Base-by-base conservation (phyloP, 257 asterid genomes). In the Nicotiana benthamiana region DNA sequence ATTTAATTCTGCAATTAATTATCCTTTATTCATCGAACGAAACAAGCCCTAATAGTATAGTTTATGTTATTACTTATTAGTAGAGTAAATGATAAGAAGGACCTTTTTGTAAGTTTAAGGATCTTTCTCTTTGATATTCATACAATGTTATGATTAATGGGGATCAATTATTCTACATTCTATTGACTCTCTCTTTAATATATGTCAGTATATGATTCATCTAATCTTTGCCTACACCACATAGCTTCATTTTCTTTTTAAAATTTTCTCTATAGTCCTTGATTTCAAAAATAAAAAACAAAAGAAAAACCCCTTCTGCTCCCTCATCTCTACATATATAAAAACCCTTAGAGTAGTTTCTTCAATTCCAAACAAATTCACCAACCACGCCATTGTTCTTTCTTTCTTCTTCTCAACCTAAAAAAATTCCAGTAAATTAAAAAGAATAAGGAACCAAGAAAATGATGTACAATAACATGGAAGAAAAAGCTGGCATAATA, bases 121-220 rank as follows among this genome's bases (percentile, higher is more conserved):
- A 40, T 9, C 48, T 8, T 9, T 40, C 48, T 40, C 48, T 40
- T 40, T 40, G 48, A 40, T 40, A 40, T 40, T 40, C 48, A 40
- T 40, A 40, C 9, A 40, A 8, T 40, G 48, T 40, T 40, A 40
- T 40, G 48, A 40, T 40, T 40, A 40, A 22, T 63, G 88, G 93
- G 96, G 91, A 85, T 93, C 96, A 85, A 82, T 64, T 27, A 81
- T 67, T 82, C 87, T 86, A 87, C 79, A 83, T 9, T 40, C 48
- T 8, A 40, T 87, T 84, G 90, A 85, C 92, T 80, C 78, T 68
- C 85, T 85, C 90, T 15, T 79, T 83, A 64, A 48, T 66, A 79
- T 78, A 84, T 81, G 91, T 90, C 88, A 86, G 43, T 46, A 8
- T 53, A 80, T 80, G 87, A 82, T 87, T 87, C 96, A 91, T 88